Conservation (phyloP, 768 basidiomycete species). For the Hericium coralloides region DNA sequence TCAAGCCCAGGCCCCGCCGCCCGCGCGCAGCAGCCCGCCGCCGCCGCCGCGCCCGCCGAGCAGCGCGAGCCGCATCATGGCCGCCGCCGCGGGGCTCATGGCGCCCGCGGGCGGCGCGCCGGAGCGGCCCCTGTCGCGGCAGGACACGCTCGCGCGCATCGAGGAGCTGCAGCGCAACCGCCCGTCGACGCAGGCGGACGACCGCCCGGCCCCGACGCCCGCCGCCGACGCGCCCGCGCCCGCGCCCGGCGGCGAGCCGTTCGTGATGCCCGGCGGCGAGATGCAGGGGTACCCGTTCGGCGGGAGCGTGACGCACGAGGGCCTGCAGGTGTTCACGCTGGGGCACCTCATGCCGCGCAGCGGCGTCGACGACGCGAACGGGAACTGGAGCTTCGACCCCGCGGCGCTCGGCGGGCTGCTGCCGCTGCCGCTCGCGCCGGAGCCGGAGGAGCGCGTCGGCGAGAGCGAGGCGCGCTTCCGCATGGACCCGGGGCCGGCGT, state of each 20-base stretch:
- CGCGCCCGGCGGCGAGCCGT: background rate
- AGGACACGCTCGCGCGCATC: constrained; percentile 44
- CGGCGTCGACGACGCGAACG: constrained; percentile 39
- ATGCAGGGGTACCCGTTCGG: background rate
- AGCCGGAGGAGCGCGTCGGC: constrained; percentile 1
- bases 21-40: background rate
- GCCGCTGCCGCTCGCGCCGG: constrained; percentile 1
- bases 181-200: constrained; percentile 3
- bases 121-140: constrained; percentile 24
- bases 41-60: constrained; percentile 16
- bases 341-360: constrained; percentile 64
- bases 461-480: background rate
- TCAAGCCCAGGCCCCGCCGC: background rate
- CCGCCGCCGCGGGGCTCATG: constrained; percentile 23
- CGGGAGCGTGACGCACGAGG: constrained; percentile 36
- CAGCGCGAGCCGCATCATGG: constrained; percentile 22
- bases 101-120: constrained; percentile 14
- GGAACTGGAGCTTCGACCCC: constrained; percentile 53
- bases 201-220: constrained; percentile 7
- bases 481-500: background rate
- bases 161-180: constrained; percentile 36
- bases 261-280: background rate
- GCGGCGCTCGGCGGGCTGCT: constrained; percentile 20
- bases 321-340: constrained; percentile 72
- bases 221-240: constrained; percentile 2